Percentiles rank a stretch among this genome's conserved stretches.
phyloP scores from a whole-genome alignment of 164 flowering plant genomes.

The Litsea cubeba region DNA sequence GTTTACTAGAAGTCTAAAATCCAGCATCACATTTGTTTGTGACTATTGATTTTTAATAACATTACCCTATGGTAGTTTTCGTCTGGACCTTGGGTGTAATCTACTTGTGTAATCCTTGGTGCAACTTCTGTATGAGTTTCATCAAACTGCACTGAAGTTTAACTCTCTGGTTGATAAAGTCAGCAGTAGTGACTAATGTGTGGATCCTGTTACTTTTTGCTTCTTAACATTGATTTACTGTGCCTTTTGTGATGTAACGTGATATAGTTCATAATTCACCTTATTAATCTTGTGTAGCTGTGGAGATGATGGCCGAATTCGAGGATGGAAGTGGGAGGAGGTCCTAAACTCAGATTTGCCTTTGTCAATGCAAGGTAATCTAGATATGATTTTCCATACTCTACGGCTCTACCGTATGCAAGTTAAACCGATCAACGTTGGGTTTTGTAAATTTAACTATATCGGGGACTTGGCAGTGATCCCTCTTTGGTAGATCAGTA shows the following conservation, averaged over 20 bases:
- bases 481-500: too few relatives aligned
- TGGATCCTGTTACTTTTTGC: not conserved
- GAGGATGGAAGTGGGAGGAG: slow-evolving; percentile 92
- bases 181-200: not conserved
- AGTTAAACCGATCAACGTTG: too few relatives aligned
- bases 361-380: slow-evolving; percentile 44
- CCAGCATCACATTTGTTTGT: not conserved
- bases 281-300: slow-evolving; percentile 49
- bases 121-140: not conserved
- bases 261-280: not conserved
- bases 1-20: not conserved
- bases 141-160: not conserved
- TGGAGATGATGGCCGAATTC: slow-evolving; percentile 96
- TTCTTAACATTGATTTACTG: not conserved
- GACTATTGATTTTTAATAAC: not conserved
- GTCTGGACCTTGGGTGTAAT: not conserved
- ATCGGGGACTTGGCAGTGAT: too few relatives aligned
- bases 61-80: not conserved
- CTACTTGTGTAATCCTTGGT: not conserved
- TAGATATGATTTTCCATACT: not conserved
- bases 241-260: not conserved
- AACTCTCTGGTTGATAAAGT: not conserved
- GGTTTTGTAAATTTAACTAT: too few relatives aligned
- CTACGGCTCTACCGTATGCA: too few relatives aligned
- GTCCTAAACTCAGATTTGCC: slow-evolving; percentile 34